Base-by-base conservation (phyloP, 2,329 filamentous ascomycete species). In the Alternaria triticina region DNA sequence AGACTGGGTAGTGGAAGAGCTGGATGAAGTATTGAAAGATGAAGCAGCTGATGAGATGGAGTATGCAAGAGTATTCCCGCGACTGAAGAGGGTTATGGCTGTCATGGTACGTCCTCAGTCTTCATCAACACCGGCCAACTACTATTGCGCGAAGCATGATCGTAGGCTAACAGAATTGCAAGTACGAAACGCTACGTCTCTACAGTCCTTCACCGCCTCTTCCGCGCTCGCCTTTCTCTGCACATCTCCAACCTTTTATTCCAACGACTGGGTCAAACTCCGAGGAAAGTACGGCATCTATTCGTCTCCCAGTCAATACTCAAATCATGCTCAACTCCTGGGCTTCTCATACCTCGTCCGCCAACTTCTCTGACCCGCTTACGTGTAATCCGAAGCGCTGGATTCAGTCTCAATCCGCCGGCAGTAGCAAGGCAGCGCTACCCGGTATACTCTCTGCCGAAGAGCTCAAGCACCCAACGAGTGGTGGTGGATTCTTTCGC, bases 1-100 rank as follows among this genome's bases (percentile, higher is more conserved):
- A 71, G 79, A 81, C 4, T 87, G 86, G 85, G 69, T 88, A 4
- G 74, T 75, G 9, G 84, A 84, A 57, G 86, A 88, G 67, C 76
- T 87, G 36, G 74, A 81, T 49, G 49, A 68, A 2, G 71, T 85
- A 7, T 28, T 82, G 5, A 65, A 67, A 15, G 20, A 36, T 7
- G 10, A 33, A 6, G 17, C 15, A 3, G 52, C 63, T 4, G 74
- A 73, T 3, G 62, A 70, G 3, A 70, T 20, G 27, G 59, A 64
- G 12, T 87, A 88, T 66, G 73, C 78, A 3, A 71, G 77, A 1
- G 67, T 79, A 0, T 87, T 82, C 66, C 83, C 84, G 2, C 78
- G 74, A 56, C 76, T 84, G 30, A 77, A 77, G 23, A 79, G 86
- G 2, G 79, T 78, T 30, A 70, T 85, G 43, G 83, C 83, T 12